Conservation (phyloP, 768 basidiomycete species). For the Thelephora aurantiotincta region DNA sequence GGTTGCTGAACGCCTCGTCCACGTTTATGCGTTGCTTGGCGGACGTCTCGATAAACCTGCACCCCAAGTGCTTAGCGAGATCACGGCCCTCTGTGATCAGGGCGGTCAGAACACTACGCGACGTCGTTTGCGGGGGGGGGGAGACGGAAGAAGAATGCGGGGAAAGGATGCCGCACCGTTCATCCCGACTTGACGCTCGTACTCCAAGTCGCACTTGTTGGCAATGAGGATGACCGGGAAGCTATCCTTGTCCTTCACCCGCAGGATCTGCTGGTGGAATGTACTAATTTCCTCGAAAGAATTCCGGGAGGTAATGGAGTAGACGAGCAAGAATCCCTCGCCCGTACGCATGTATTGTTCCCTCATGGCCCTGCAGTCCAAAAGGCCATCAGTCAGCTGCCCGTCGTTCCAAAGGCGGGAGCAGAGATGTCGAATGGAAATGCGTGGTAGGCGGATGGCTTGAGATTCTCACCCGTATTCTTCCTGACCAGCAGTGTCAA, state of each 20-base stretch:
- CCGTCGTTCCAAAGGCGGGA: background rate
- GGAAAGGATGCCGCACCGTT: slow-evolving; percentile 41
- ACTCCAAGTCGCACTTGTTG: slow-evolving; percentile 96
- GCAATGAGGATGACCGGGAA: slow-evolving; percentile 95
- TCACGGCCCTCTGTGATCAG: slow-evolving; percentile 80
- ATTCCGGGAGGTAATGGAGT: slow-evolving; percentile 94
- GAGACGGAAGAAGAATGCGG: background rate
- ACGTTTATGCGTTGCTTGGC: slow-evolving; percentile 96
- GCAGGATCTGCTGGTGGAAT: slow-evolving; percentile 91
- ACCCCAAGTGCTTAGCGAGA: slow-evolving; percentile 87
- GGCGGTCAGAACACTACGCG: background rate
- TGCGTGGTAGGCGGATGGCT: background rate
- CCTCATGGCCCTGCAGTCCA: slow-evolving; percentile 70
- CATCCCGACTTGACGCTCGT: slow-evolving; percentile 91
- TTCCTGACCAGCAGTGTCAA: slow-evolving; percentile 96
- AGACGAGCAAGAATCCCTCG: slow-evolving; percentile 94
- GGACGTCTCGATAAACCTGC: slow-evolving; percentile 92
- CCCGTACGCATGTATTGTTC: slow-evolving; percentile 99
- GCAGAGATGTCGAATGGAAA: background rate
- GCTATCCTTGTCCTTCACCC: slow-evolving; percentile 91
- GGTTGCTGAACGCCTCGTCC: slow-evolving; percentile 86
- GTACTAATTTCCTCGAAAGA: slow-evolving; percentile 95
- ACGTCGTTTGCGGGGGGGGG: background rate
- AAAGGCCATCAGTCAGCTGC: background rate
- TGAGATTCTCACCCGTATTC: slow-evolving; percentile 65